These are phyloP conservation scores for Parastagonospora avenae DNA, from an alignment of 2,329 filamentous ascomycete species.

Conservation along the genomic window DNA sequence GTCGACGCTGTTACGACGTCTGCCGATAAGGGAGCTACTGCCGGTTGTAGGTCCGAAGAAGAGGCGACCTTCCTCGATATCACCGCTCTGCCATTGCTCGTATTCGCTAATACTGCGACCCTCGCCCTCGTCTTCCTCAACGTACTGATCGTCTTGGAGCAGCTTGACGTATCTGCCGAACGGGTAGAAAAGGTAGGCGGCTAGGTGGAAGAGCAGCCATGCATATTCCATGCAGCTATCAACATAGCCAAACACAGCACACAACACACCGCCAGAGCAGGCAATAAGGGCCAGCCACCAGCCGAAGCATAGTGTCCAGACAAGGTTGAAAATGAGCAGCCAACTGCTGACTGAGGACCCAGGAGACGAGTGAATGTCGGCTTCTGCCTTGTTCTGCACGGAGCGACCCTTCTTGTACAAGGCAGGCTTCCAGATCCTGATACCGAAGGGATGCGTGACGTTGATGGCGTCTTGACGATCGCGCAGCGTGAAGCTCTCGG, in stretches of 20 bases:
- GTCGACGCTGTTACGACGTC: conserved; percentile 85
- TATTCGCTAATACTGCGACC: conserved; percentile 98
- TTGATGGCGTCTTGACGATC: conserved; percentile 98
- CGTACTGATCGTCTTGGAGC: conserved; percentile 90
- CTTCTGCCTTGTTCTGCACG: conserved; percentile 93
- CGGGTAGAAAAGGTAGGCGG: conserved; percentile 89
- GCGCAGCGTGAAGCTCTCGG: conserved; percentile 96
- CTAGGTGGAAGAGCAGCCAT: conserved; percentile 79
- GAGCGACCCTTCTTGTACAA: conserved; percentile 97
- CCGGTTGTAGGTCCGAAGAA: conserved; percentile 86
- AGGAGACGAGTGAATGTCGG: conserved; percentile 93
- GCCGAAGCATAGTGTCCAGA: conserved; percentile 91
- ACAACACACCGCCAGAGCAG: conserved; percentile 74
- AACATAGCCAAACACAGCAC: conserved; percentile 78
- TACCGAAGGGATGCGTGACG: conserved; percentile 97
- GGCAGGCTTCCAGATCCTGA: conserved; percentile 97
- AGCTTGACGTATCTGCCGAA: conserved; percentile 96
- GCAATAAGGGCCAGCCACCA: conserved; percentile 92
- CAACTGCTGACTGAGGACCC: conserved; percentile 84
- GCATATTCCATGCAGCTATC: conserved; percentile 85
- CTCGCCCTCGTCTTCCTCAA: conserved; percentile 93
- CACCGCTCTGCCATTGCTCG: conserved; percentile 97
- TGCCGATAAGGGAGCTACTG: conserved; percentile 77
- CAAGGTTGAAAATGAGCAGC: conserved; percentile 83
- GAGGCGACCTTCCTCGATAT: conserved; percentile 90